Conservation (phyloP, 2,329 filamentous ascomycete genomes). For the Fusarium sp. region DNA sequence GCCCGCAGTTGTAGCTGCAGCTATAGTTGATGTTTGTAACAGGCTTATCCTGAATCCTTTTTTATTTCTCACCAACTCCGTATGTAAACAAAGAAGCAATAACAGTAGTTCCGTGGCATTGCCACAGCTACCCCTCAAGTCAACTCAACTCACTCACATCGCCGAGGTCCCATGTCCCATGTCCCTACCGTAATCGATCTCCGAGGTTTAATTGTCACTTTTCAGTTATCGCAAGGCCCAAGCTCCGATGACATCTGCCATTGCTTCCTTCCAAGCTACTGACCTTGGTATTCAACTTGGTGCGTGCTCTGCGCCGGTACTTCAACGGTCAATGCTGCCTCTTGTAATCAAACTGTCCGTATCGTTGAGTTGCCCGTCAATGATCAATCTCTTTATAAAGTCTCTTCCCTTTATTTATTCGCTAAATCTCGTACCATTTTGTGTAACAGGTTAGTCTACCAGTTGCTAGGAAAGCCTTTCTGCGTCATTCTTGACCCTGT, state of each 20-base stretch:
- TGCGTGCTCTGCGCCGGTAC: constrained; percentile 27
- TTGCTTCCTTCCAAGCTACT: constrained; percentile 11
- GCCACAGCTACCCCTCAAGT: constrained; percentile 19
- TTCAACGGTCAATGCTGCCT: constrained; percentile 38
- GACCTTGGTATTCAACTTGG: constrained; percentile 2
- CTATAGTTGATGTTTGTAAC: constrained; percentile 11
- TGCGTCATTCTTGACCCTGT: neutral
- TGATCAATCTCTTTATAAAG: constrained; percentile 43
- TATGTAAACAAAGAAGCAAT: constrained; percentile 35
- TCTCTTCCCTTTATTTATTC: constrained; percentile 31
- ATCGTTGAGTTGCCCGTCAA: constrained; percentile 40
- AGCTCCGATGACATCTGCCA: constrained; percentile 12
- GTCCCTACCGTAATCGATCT: constrained; percentile 8
- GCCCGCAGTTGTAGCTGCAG: constrained; percentile 4
- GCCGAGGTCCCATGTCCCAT: neutral
- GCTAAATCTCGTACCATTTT: constrained; percentile 42
- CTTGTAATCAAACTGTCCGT: constrained; percentile 38
- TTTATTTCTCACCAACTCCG: constrained; percentile 15
- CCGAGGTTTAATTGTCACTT: constrained; percentile 6
- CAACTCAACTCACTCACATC: constrained; percentile 8
- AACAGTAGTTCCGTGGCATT: constrained; percentile 26
- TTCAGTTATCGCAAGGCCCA: constrained; percentile 4
- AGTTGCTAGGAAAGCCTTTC: constrained; percentile 4
- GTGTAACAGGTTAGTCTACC: neutral
- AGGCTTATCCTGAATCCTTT: constrained; percentile 23